Evolutionary conservation across 1,139 yeast genomes (phyloP), one percentile per base, ranked within the genome.

Genomic region (Taphrina sp.): DNA sequence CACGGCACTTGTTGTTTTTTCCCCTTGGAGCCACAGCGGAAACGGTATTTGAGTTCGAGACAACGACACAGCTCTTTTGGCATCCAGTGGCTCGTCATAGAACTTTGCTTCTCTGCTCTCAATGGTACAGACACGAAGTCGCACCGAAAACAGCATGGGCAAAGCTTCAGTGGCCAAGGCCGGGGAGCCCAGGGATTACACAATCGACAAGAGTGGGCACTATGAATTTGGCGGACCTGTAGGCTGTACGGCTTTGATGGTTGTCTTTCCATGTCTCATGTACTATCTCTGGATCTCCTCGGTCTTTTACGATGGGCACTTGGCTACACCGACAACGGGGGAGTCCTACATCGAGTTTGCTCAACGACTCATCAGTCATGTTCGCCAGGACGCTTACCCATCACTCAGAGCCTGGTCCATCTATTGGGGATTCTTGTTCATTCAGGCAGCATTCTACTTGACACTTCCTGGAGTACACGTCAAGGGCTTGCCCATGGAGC

Each of bases 201-300:
- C 35, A 35, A 35, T 42, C 26, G 56, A 52, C 39, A 42, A 41
- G 34, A 42, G 43, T 42, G 56, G 56, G 3, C 56, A 52, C 42
- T 33, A 36, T 72, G 98, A 92, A 65, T 92, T 92, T 67, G 98
- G 98, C 53, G 98, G 97, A 0, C 85, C 95, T 20, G 69, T 76
- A n/a, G 98, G 98, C 55, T 96, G 88, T 41, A 59, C 82, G 17
- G 89, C 92, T n/a, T 90, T 92, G 96, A 81, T 92, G 82, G 67
- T 79, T 47, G 95, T 95, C 1, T 94, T 92, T 73, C 98, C 98
- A 3, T 68, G 83, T 53, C 76, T 94, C 66, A 92, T 92, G 98
- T 87, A 85, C 78, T 92, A 92, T 72, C 84, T 92, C 92, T 92
- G 96, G 95, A 81, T 90, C 58, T 79, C 90, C 66, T 92, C 94